Evolutionary conservation across 2,329 filamentous ascomycete genomes (phyloP).

Genomic region (Aspergillus piperis): DNA sequence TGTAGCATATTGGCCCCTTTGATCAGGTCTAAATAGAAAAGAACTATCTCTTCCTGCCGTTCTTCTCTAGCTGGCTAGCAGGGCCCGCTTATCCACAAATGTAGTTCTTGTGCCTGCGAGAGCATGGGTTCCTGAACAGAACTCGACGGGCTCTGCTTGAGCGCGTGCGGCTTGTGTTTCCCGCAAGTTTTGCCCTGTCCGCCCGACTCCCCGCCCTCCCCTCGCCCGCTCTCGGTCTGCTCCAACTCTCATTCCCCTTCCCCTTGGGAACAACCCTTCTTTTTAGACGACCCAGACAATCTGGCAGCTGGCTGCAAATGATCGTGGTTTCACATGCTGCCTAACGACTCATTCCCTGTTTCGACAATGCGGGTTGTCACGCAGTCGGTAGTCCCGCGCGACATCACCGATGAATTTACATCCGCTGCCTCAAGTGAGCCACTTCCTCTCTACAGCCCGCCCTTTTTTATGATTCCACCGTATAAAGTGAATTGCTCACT

Average conservation of each 20-base stretch:
- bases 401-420: slow-evolving; percentile 60
- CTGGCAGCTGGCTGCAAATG: slow-evolving; percentile 30
- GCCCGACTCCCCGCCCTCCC: slow-evolving; percentile 24
- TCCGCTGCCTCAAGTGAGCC: slow-evolving; percentile 52
- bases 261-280: slow-evolving; percentile 4
- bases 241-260: slow-evolving; percentile 9
- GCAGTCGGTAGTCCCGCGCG: slow-evolving; percentile 45
- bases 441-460: neutral
- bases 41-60: slow-evolving; percentile 21
- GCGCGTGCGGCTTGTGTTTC: slow-evolving; percentile 9
- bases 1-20: slow-evolving; percentile 41
- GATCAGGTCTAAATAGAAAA: slow-evolving; percentile 34
- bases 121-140: slow-evolving; percentile 8
- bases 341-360: slow-evolving; percentile 35
- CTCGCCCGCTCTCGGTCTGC: slow-evolving; percentile 18
- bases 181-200: slow-evolving; percentile 26
- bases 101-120: slow-evolving; percentile 5
- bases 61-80: neutral
- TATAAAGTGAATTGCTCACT: neutral
- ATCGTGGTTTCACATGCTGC: slow-evolving; percentile 32
- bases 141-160: slow-evolving; percentile 6
- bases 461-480: neutral
- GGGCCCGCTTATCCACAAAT: slow-evolving; percentile 19
- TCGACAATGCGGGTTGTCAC: slow-evolving; percentile 35
- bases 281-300: slow-evolving; percentile 16